Evolutionary conservation across 2,329 filamentous ascomycete species (phyloP), one percentile per base, ranked within the genome.

Genomic region (Leptodontidium sp.): DNA sequence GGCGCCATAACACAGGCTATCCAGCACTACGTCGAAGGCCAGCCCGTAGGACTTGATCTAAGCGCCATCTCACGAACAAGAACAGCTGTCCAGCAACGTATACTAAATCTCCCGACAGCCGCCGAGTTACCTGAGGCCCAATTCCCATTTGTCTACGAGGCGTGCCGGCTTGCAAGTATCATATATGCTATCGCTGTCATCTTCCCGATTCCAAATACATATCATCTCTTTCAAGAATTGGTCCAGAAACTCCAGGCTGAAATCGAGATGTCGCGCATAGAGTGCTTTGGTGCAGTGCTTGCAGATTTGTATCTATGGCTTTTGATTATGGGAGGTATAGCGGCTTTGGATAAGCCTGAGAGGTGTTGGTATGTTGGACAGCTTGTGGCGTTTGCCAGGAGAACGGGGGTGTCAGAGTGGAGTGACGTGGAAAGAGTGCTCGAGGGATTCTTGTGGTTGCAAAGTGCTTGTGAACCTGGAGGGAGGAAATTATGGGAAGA

Each of bases 241-340:
- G 45, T 66, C 15, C 32, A 12, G 11, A 24, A 40, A 11, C 57
- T 66, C 9, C 35, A 29, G 6, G 26, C 47, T n/a, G 35, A 47
- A 2, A 24, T 66, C 4, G 35, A 66, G 21, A 7, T 26, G n/a
- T 32, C 50, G 17, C 9, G 6, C 2, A 15, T 57, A 8, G 38
- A 47, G 50, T 21, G 21, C 3, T 29, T 26, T 2, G 21, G 45
- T 1, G 21, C 7, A 3, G 38, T 29, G 1, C 24, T 45, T 57
- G 59, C 38, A 1, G 57, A 49, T 38, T 7, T 47, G 47, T 53
- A 65, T n/a, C 14, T 65, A 29, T 68, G 66, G 66, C 49, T 64
- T n/a, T 32, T 68, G 14, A n/a, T 47, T 8, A n/a, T 68, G 3
- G 66, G 62, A 32, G 62, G 66, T 0, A 68, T 68, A 32, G 66